Evolutionary conservation across 2,329 filamentous ascomycete species (phyloP), one percentile per base, ranked within the genome.

Genomic region (Aureobasidium sp.): DNA sequence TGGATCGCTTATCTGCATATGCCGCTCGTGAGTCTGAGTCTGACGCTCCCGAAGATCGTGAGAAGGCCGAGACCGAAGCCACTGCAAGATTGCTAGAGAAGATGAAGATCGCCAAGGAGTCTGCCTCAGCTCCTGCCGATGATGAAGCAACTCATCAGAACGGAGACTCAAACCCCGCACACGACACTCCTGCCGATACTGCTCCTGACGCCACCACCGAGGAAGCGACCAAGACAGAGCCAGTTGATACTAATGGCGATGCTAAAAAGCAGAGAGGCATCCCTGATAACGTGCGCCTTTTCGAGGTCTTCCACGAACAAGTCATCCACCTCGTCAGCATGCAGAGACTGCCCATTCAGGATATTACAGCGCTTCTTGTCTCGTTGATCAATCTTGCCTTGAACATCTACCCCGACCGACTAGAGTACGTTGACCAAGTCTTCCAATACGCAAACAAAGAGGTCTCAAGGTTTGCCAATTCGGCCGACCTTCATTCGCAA

Each of bases 241-340:
- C 69, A 50, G 70, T 68, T 53, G 71, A 74, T 47, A 73, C 71
- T 6, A 78, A 78, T 46, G 77, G 75, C 29, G 74, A 77, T 5
- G 70, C 69, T 51, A 76, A 73, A 71, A 82, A 78, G 69, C 73
- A 72, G 27, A 76, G 78, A 55, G 80, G 84, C 24, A 89, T 91
- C 67, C 87, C 88, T 0, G 82, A 87, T 59, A 87, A 91, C 69
- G 86, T 96, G 63, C 93, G 90, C 75, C 84, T 99, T 27, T 97
- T 97, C 74, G 92, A 97, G 75, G 90, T 97, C 64, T 99, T 97
- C 81, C 96, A 97, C 71, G 88, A 92, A 57, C 94, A 97, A 75
- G 94, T 97, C 65, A 89, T 95, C 71, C 92, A 93, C 70, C 80
- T 99, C 57, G 92, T 97, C 65, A 93, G 92, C 75, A 90, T 89